Conservation (phyloP, 352 stramenopile species). For the Globisporangium cederbergense region DNA sequence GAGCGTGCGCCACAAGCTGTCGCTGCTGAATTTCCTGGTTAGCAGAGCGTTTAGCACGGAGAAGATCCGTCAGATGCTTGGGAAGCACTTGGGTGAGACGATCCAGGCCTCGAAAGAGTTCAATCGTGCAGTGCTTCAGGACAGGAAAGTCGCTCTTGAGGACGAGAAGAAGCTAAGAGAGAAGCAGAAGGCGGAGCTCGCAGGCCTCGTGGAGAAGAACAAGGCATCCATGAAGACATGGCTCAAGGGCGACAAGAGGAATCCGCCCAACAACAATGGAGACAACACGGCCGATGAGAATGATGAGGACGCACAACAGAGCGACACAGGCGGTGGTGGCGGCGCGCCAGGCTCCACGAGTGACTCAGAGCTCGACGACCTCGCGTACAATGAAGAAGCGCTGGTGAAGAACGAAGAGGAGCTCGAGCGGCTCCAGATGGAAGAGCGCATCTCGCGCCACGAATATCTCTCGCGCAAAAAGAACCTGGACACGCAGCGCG, state of each 20-base stretch:
- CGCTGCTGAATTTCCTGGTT: slow-evolving; percentile 69
- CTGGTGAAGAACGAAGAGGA: slow-evolving; percentile 72
- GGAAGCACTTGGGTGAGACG: slow-evolving; percentile 50
- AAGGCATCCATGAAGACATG: slow-evolving; percentile 64
- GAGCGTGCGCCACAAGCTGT: slow-evolving; percentile 60
- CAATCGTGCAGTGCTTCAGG: slow-evolving; percentile 57
- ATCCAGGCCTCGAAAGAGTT: slow-evolving; percentile 72
- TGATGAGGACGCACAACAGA: slow-evolving; percentile 32
- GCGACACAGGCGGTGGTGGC: slow-evolving; percentile 22
- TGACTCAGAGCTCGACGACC: slow-evolving; percentile 65
- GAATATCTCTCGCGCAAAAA: slow-evolving; percentile 80
- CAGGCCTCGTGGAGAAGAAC: slow-evolving; percentile 38
- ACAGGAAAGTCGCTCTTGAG: slow-evolving; percentile 62
- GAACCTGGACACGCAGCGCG: slow-evolving; percentile 61
- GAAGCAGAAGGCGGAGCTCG: slow-evolving; percentile 66
- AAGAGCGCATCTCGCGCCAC: slow-evolving; percentile 73
- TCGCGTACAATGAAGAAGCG: slow-evolving; percentile 54
- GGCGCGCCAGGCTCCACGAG: slow-evolving; percentile 35
- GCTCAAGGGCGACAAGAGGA: slow-evolving; percentile 60
- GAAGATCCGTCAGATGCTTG: slow-evolving; percentile 57
- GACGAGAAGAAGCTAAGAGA: slow-evolving; percentile 82
- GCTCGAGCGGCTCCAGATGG: slow-evolving; percentile 53
- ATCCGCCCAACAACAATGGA: slow-evolving; percentile 6
- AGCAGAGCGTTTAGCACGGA: slow-evolving; percentile 55
- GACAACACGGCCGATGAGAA: slow-evolving; percentile 10